phyloP scores from a whole-genome alignment of 352 stramenopile species.

The Globisporangium perplexum region DNA sequence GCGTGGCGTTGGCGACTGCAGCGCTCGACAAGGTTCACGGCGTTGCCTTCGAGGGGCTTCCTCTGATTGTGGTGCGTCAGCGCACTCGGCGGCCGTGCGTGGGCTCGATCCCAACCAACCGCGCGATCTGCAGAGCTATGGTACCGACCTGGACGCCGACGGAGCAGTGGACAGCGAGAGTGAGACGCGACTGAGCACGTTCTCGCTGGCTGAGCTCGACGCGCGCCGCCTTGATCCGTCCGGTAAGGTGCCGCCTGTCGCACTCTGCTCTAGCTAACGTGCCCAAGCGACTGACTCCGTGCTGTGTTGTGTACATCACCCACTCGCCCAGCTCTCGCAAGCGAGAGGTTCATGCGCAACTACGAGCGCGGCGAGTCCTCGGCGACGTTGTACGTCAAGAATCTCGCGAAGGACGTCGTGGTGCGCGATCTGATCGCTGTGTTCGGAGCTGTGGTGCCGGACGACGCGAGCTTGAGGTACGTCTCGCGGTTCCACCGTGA shows the following conservation, averaged over 20 bases:
- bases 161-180: not conserved
- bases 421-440: slow-evolving; percentile 36
- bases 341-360: slow-evolving; percentile 65
- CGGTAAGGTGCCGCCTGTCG: slow-evolving; percentile 1
- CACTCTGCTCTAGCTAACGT: not conserved
- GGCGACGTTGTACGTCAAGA: slow-evolving; percentile 75
- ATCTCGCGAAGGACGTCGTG: slow-evolving; percentile 53
- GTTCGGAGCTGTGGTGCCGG: slow-evolving; percentile 40
- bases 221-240: slow-evolving; percentile 6
- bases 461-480: slow-evolving; percentile 2
- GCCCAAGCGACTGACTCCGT: not conserved
- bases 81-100: too few relatives aligned
- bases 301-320: not conserved
- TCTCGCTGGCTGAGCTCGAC: slow-evolving; percentile 6
- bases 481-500: slow-evolving; percentile 21
- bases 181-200: not conserved
- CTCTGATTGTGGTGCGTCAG: slow-evolving; percentile 45
- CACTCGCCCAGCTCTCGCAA: slow-evolving; percentile 16
- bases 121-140: slow-evolving; percentile 1
- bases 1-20: slow-evolving; percentile 23
- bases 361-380: slow-evolving; percentile 55
- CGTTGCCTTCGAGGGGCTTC: slow-evolving; percentile 34
- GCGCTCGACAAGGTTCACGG: slow-evolving; percentile 45
- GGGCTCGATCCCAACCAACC: too few relatives aligned
- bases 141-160: not conserved